phyloP scores from a whole-genome alignment of 805 yeast genomes.

The Saccharomyces paradoxus region DNA sequence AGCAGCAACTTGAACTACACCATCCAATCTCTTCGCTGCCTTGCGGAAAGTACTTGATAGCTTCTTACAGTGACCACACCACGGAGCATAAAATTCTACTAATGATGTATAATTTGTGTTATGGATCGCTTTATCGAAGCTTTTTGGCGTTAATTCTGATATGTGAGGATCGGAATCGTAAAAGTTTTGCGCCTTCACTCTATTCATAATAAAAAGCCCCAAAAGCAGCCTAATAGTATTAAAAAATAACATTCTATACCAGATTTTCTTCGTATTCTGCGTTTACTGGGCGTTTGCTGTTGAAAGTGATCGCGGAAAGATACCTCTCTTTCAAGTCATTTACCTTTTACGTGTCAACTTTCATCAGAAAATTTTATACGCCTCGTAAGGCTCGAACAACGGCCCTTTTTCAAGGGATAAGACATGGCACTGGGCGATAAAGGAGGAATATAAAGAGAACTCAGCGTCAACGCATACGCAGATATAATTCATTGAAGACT shows the following conservation, averaged over 20 bases:
- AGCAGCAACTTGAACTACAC: conserved; percentile 61
- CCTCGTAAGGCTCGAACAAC: not conserved
- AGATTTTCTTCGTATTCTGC: not conserved
- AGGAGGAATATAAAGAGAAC: not conserved
- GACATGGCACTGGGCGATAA: not conserved
- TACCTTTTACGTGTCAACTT: not conserved
- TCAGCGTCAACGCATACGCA: not conserved
- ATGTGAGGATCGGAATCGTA: conserved; percentile 34
- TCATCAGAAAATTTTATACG: not conserved
- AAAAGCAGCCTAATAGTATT: not conserved
- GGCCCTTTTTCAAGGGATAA: not conserved
- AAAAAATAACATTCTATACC: not conserved
- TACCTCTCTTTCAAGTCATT: not conserved
- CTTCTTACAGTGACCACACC: conserved; percentile 92
- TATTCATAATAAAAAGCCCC: not conserved
- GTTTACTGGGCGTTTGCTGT: not conserved
- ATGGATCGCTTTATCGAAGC: conserved; percentile 59
- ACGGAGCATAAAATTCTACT: conserved; percentile 90
- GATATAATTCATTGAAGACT: not conserved
- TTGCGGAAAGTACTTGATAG: conserved; percentile 57
- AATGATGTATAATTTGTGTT: conserved; percentile 69
- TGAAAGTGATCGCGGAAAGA: not conserved
- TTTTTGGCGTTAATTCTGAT: conserved; percentile 46
- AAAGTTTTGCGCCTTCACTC: conserved; percentile 17
- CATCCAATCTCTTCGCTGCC: conserved; percentile 52